These are phyloP conservation scores for Suillus subluteus DNA, from an alignment of 768 basidiomycete species.

Conservation along the genomic window DNA sequence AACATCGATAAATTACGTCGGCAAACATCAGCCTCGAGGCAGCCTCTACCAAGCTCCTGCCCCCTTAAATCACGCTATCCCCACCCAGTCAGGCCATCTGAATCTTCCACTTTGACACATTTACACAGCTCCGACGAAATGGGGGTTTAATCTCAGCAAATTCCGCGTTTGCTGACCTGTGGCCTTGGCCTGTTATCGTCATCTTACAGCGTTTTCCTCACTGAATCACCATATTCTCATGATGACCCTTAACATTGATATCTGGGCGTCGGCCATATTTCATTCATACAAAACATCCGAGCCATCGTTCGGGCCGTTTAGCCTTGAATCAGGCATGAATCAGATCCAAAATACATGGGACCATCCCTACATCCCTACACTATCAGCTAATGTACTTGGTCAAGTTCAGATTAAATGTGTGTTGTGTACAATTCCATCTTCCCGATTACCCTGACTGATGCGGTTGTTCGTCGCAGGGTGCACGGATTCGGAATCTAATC, in stretches of 20 bases:
- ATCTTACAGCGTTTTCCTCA: background rate
- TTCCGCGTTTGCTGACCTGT: background rate
- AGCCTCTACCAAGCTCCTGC: background rate
- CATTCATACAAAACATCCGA: background rate
- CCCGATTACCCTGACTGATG: background rate
- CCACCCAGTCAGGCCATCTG: background rate
- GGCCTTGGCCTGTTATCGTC: background rate
- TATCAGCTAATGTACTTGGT: background rate
- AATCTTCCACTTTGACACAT: background rate
- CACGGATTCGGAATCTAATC: background rate
- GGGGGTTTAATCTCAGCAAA: background rate
- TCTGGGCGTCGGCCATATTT: background rate
- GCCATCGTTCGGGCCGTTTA: background rate
- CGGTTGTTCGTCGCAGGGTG: background rate
- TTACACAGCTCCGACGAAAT: background rate
- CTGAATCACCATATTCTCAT: conserved; percentile 1
- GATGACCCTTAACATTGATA: background rate
- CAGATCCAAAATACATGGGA: background rate
- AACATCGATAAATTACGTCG: background rate
- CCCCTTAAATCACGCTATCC: background rate
- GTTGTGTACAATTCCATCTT: background rate
- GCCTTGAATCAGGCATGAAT: background rate
- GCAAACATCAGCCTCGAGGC: background rate
- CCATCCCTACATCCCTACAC: background rate
- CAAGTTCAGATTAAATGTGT: background rate